These are phyloP conservation scores for Adansonia digitata DNA, from an alignment of 345 rosid genomes.

Conservation along the genomic window DNA sequence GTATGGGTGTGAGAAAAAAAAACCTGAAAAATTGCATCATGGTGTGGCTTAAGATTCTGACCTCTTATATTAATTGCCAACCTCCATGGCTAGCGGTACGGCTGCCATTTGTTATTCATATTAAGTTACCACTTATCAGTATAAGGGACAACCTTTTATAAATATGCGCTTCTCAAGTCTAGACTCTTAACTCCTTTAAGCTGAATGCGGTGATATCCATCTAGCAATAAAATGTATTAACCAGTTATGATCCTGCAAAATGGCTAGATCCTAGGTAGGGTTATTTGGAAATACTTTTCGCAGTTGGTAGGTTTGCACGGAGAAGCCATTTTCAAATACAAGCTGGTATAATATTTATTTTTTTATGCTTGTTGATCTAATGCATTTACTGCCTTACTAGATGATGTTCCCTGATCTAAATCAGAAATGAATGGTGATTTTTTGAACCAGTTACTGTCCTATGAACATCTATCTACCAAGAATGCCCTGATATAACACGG, in stretches of 20 bases:
- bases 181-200: not conserved
- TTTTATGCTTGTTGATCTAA: not conserved
- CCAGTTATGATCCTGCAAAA: slow-evolving; percentile 7
- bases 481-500: not conserved
- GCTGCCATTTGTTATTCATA: not conserved
- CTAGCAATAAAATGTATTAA: not conserved
- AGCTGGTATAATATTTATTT: not conserved
- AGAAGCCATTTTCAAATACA: not conserved
- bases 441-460: not conserved
- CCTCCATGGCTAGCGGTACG: not conserved
- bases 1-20: not conserved
- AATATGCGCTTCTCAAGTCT: not conserved
- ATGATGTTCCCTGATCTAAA: not conserved
- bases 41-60: not conserved
- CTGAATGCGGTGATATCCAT: not conserved
- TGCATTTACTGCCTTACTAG: not conserved
- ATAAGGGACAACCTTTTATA: not conserved
- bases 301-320: not conserved
- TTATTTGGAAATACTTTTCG: not conserved
- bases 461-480: not conserved
- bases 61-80: not conserved
- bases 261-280: not conserved
- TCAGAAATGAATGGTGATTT: not conserved
- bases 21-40: not conserved
- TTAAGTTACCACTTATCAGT: not conserved